Base-by-base conservation (phyloP, 139 green algal species). In the Spirogloea muscicola region DNA sequence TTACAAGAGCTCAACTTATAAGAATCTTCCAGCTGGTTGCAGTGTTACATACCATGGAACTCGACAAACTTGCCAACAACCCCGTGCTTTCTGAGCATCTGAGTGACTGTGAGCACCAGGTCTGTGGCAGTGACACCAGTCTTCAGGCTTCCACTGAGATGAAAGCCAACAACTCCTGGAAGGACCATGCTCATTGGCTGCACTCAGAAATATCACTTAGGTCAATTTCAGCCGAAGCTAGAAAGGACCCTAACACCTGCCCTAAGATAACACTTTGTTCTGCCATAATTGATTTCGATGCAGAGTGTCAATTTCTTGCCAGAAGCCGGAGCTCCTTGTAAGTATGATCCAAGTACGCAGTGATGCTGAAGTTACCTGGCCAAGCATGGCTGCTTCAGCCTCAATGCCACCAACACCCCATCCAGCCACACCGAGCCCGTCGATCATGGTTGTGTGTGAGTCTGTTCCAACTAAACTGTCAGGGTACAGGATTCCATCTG, bases 351-450 rank as follows among this genome's bases (percentile, higher is more conserved):
- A 51, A 16, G 43, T 51, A 25, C 10, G 43, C 43, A 51, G 43
- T 51, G 10, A 25, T 10, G 10, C 43, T 51, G 43, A 51, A 51
- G 18, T 38, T 29, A 76, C 70, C 72, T 79, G 72, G 1, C 76
- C 76, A 10, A 83, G 71, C 76, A 83, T 83, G 75, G 58, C 68
- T 21, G 68, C 76, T 36, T 83, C 76, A 9, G 76, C 76, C 60
- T 83, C 76, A 33, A 83, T 83, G 55, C 76, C 76, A 1, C 76
- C 76, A 36, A 83, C 76, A n/a, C 76, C 68, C 76, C 76, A 83
- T 6, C 76, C 76, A 3, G 58, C 51, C 29, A 83, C 76, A 2
- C 71, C 76, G 18, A 82, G 57, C 13, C 76, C 76, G 48, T 83
- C 55, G 41, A 83, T 82, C 76, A 83, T 83, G 39, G 76, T 83